phyloP scores from a whole-genome alignment of 345 rosid genomes.

The Capsella bursapastoris region DNA sequence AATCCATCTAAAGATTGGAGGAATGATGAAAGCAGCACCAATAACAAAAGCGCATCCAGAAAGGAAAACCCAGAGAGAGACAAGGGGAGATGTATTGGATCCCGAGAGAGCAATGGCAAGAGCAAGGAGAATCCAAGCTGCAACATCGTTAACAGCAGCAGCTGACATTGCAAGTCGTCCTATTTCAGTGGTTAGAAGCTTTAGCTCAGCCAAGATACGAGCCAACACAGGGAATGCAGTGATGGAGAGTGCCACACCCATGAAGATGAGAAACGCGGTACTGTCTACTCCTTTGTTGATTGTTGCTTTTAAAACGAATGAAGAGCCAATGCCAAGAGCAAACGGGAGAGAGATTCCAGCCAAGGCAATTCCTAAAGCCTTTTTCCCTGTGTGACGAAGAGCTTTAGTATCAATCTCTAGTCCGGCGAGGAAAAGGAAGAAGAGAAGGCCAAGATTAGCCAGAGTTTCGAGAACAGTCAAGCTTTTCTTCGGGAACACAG shows the following conservation, averaged over 20 bases:
- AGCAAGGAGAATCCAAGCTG: conserved; percentile 86
- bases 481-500: conserved; percentile 64
- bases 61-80: conserved; percentile 74
- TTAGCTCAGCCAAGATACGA: conserved; percentile 80
- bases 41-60: conserved; percentile 56
- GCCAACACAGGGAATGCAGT: conserved; percentile 86
- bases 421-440: conserved; percentile 77
- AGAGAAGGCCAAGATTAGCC: conserved; percentile 74
- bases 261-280: conserved; percentile 67
- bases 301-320: conserved; percentile 52
- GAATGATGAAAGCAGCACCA: conserved; percentile 46
- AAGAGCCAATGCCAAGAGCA: conserved; percentile 67
- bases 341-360: conserved; percentile 77
- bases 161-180: conserved; percentile 89
- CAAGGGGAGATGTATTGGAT: conserved; percentile 51
- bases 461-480: conserved; percentile 70
- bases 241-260: conserved; percentile 88
- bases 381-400: conserved; percentile 63
- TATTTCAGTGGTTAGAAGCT: conserved; percentile 75
- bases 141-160: conserved; percentile 79
- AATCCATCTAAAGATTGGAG: conserved; percentile 66
- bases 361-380: conserved; percentile 62
- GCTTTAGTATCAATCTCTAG: conserved; percentile 65
- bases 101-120: conserved; percentile 84
- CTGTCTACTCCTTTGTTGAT: conserved; percentile 57